These are phyloP conservation scores for Boletales sp. DNA, from an alignment of 768 basidiomycete species.

Conservation along the genomic window DNA sequence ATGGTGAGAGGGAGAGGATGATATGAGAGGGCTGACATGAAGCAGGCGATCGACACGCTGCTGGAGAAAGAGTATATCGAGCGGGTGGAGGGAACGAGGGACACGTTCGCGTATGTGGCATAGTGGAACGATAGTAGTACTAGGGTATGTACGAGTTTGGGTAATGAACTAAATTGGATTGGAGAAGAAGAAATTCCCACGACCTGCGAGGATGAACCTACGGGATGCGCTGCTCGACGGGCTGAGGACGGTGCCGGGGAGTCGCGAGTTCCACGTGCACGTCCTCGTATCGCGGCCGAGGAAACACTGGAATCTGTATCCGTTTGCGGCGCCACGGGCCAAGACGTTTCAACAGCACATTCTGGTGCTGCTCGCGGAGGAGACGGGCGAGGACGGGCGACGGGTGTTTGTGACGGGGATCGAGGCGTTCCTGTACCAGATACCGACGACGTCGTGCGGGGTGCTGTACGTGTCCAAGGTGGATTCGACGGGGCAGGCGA, in stretches of 20 bases:
- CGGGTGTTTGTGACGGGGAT: slow-evolving; percentile 74
- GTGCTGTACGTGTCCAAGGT: slow-evolving; percentile 92
- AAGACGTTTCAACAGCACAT: slow-evolving; percentile 72
- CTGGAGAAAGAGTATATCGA: slow-evolving; percentile 98
- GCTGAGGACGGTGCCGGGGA: slow-evolving; percentile 57
- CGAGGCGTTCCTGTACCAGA: slow-evolving; percentile 70
- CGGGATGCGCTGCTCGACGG: slow-evolving; percentile 60
- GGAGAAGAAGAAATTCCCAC: slow-evolving; percentile 17
- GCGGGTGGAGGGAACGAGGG: slow-evolving; percentile 85
- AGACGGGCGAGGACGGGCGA: slow-evolving; percentile 36
- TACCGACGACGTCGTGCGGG: slow-evolving; percentile 64
- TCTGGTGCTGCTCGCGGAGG: slow-evolving; percentile 70
- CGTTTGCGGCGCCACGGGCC: slow-evolving; percentile 65
- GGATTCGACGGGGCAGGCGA: slow-evolving; percentile 82
- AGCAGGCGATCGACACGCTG: slow-evolving; percentile 84
- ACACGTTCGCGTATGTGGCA: slow-evolving; percentile 51
- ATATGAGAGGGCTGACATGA: no score
- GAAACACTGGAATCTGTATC: slow-evolving; percentile 68
- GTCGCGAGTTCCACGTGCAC: slow-evolving; percentile 71
- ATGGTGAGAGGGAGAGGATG: no score
- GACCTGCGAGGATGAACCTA: slow-evolving; percentile 38
- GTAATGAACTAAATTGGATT: neutral
- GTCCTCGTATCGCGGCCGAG: slow-evolving; percentile 66
- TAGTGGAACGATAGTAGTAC: slow-evolving; percentile 21
- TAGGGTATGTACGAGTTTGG: slow-evolving; percentile 14